Percentiles rank a stretch among this genome's conserved stretches.
Evolutionary conservation across 768 basidiomycete species (phyloP).

Genomic region (Russula vinacea): DNA sequence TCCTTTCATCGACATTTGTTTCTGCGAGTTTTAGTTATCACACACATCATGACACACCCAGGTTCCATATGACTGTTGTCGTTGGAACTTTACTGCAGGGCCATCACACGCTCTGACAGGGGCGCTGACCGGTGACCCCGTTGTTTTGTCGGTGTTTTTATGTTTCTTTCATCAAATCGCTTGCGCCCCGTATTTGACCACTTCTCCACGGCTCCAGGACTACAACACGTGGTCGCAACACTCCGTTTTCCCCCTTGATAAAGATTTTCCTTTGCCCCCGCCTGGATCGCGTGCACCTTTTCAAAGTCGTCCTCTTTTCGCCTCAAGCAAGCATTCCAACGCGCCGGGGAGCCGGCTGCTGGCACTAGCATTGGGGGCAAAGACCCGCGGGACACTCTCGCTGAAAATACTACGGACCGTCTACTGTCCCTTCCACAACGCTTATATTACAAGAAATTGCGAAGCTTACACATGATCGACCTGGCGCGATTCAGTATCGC

Average conservation of each 20-base stretch:
- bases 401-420: no score
- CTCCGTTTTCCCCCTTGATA: rapidly evolving
- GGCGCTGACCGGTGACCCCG: background rate
- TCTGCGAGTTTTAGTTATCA: background rate
- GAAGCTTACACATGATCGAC: background rate
- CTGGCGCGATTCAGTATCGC: background rate
- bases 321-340: background rate
- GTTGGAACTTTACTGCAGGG: background rate
- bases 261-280: background rate
- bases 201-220: background rate
- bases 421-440: background rate
- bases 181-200: background rate
- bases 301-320: background rate
- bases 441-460: background rate
- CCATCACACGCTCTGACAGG: background rate
- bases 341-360: constrained; percentile 19
- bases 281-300: background rate
- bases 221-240: background rate
- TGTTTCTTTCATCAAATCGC: background rate
- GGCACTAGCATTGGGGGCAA: background rate
- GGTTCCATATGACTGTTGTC: background rate
- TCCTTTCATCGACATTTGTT: no score
- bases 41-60: background rate
- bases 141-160: background rate
- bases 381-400: background rate